These are phyloP conservation scores for Alliaria petiolata DNA, from an alignment of 345 rosid species.

Conservation along the genomic window DNA sequence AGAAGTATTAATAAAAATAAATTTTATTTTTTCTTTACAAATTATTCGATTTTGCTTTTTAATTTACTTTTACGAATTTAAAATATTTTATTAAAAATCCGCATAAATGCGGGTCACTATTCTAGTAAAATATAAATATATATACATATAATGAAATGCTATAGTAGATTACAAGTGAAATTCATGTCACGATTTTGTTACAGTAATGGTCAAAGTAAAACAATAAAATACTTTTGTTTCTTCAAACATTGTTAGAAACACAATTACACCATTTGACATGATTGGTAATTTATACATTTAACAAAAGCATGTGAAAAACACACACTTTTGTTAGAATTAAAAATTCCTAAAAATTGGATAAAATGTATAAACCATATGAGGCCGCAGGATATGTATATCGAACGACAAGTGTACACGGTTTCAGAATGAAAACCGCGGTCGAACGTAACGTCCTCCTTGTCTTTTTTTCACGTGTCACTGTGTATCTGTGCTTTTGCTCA, in stretches of 20 bases:
- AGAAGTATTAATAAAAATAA: too few relatives aligned
- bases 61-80: too few relatives aligned
- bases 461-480: not conserved
- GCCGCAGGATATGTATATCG: not conserved
- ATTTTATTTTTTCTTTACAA: too few relatives aligned
- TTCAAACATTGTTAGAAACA: not conserved
- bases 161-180: not conserved
- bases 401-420: conserved; percentile 13
- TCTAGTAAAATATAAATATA: not conserved
- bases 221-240: not conserved
- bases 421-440: conserved; percentile 1
- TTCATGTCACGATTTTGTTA: not conserved
- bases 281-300: not conserved
- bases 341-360: not conserved
- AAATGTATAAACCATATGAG: not conserved
- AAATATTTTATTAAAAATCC: too few relatives aligned
- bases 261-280: not conserved
- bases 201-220: not conserved
- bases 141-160: not conserved
- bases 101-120: too few relatives aligned
- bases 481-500: not conserved
- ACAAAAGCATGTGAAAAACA: not conserved
- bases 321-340: not conserved
- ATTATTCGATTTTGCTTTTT: too few relatives aligned
- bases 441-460: not conserved